phyloP scores from a whole-genome alignment of 1,139 yeast species.

The Lodderomyces parapsilosis region DNA sequence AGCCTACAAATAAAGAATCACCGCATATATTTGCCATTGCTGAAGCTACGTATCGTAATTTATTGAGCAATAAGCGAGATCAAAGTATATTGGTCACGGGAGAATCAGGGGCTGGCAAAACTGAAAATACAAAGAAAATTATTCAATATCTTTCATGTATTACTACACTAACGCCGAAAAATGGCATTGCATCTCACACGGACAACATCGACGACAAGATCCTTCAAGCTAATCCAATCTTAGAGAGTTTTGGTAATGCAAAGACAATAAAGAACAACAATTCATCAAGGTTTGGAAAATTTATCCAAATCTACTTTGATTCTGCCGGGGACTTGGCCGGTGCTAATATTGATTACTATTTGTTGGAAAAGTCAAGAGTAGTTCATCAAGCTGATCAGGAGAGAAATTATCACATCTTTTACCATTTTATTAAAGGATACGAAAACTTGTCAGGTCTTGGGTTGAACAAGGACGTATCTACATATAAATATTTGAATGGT shows the following conservation, averaged over 20 bases:
- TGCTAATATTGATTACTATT: slow-evolving; percentile 92
- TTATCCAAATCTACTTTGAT: slow-evolving; percentile 77
- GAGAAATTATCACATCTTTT: slow-evolving; percentile 90
- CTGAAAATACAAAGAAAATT: slow-evolving; percentile 95
- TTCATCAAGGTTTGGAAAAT: slow-evolving; percentile 96
- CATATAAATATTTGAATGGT: slow-evolving; percentile 62
- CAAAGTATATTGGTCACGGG: slow-evolving; percentile 96
- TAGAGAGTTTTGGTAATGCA: slow-evolving; percentile 97
- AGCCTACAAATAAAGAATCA: slow-evolving; percentile 8
- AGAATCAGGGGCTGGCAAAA: slow-evolving; percentile 98
- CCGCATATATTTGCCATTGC: slow-evolving; percentile 95
- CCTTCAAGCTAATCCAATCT: slow-evolving; percentile 88
- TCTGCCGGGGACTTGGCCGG: slow-evolving; percentile 60
- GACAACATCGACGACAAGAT: slow-evolving; percentile 73
- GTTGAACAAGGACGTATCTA: slow-evolving; percentile 43
- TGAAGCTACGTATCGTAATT: slow-evolving; percentile 79
- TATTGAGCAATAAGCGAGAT: slow-evolving; percentile 67
- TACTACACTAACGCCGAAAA: slow-evolving; percentile 26
- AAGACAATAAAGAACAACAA: slow-evolving; percentile 93
- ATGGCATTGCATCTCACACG: background rate
- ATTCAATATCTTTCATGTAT: slow-evolving; percentile 88
- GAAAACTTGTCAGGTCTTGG: slow-evolving; percentile 50
- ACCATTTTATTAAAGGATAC: slow-evolving; percentile 78
- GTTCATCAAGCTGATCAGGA: slow-evolving; percentile 74
- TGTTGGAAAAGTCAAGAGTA: slow-evolving; percentile 91